These are phyloP conservation scores for Umbelopsis vinacea DNA, from an alignment of 192 early-diverging fungal species.

Conservation along the genomic window DNA sequence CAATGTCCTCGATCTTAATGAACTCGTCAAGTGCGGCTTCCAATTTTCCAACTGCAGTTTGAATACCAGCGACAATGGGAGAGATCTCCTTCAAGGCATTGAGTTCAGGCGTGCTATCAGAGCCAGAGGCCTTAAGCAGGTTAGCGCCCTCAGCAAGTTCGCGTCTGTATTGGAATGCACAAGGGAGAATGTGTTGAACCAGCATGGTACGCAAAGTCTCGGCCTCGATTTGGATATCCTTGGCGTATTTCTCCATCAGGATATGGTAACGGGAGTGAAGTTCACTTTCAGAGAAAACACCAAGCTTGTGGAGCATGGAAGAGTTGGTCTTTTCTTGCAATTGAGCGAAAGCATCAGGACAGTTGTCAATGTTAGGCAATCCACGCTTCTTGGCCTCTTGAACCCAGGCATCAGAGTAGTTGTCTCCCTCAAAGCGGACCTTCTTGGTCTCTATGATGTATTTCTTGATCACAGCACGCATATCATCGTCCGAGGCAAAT, in stretches of 20 bases:
- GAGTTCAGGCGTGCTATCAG: slow-evolving; percentile 70
- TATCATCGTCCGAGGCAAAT: slow-evolving; percentile 83
- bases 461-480: slow-evolving; percentile 84
- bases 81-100: slow-evolving; percentile 70
- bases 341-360: slow-evolving; percentile 88
- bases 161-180: slow-evolving; percentile 88
- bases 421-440: slow-evolving; percentile 97
- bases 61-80: slow-evolving; percentile 60
- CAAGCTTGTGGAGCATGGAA: slow-evolving; percentile 76
- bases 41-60: slow-evolving; percentile 60
- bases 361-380: slow-evolving; percentile 92
- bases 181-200: slow-evolving; percentile 85
- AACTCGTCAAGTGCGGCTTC: slow-evolving; percentile 59
- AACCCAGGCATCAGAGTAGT: slow-evolving; percentile 95
- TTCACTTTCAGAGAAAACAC: slow-evolving; percentile 88
- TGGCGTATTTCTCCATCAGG: slow-evolving; percentile 95
- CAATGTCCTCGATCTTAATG: slow-evolving; percentile 59
- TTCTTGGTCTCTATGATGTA: slow-evolving; percentile 80
- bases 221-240: slow-evolving; percentile 94
- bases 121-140: slow-evolving; percentile 64
- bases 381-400: slow-evolving; percentile 92
- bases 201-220: slow-evolving; percentile 86
- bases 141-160: slow-evolving; percentile 81
- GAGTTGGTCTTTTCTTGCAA: slow-evolving; percentile 72
- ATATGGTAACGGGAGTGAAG: slow-evolving; percentile 94